Conservation (phyloP, 257 asterid species). For the Penstemon davidsonii region DNA sequence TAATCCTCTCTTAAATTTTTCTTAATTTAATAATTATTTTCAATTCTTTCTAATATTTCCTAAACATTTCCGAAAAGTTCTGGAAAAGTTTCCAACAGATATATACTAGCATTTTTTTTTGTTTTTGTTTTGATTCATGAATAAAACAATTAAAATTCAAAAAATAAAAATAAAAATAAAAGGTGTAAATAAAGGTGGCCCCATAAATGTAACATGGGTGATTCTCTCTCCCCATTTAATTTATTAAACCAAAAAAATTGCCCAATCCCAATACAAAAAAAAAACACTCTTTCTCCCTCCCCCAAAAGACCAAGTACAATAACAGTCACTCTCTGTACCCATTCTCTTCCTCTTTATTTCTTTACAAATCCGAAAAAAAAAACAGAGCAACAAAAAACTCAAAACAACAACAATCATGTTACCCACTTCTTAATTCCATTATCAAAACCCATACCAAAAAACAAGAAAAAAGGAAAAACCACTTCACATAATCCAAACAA, state of each 20-base stretch:
- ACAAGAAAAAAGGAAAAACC: no score
- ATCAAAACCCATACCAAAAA: no score
- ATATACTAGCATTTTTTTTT: no score
- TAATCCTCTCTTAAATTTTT: no score
- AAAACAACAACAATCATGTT: not conserved
- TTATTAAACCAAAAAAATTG: no score
- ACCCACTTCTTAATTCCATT: not conserved
- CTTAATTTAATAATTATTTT: no score
- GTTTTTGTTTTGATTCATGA: no score
- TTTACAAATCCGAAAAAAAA: not conserved
- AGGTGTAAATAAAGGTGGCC: not conserved
- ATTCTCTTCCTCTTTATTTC: not conserved
- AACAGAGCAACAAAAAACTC: not conserved
- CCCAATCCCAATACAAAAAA: not conserved
- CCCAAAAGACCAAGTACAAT: not conserved
- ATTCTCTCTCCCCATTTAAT: not conserved
- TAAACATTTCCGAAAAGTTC: no score
- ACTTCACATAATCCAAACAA: not conserved
- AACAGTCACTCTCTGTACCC: not conserved
- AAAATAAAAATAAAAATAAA: no score
- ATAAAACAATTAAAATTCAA: no score
- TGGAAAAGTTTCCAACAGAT: no score
- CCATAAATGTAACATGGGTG: not conserved
- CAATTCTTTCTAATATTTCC: no score
- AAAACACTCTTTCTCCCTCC: not conserved